Conservation (phyloP, 169 alveolate genomes). For the Plasmodium malariae region DNA sequence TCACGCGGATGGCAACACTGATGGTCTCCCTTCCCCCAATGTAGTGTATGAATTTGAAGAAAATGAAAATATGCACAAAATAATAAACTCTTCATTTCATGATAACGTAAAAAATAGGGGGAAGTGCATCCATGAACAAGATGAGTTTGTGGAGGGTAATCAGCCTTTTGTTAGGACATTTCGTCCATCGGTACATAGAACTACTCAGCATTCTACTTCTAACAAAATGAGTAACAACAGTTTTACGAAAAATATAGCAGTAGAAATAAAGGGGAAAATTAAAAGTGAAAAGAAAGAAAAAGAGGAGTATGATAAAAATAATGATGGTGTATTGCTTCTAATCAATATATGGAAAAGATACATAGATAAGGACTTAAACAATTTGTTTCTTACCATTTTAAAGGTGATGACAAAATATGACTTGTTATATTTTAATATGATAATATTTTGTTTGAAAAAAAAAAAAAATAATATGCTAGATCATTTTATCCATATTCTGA, state of each 20-base stretch:
- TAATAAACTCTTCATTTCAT: no score
- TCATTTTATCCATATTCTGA: slow-evolving; percentile 24
- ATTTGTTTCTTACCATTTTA: slow-evolving; percentile 23
- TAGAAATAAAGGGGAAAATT: neutral
- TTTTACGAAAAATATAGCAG: neutral
- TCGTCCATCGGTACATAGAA: no score
- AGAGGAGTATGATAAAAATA: slow-evolving; percentile 46
- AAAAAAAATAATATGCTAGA: slow-evolving; percentile 59
- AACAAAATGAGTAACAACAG: neutral
- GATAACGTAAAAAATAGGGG: neutral
- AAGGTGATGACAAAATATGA: slow-evolving; percentile 56
- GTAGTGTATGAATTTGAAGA: neutral
- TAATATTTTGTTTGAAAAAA: slow-evolving; percentile 29
- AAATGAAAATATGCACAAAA: neutral
- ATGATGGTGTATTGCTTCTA: slow-evolving; percentile 43
- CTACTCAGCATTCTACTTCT: no score
- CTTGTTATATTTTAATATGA: slow-evolving; percentile 18
- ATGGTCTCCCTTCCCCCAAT: no score
- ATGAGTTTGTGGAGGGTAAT: neutral
- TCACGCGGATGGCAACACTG: neutral
- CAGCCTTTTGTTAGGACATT: no score
- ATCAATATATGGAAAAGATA: slow-evolving; percentile 21
- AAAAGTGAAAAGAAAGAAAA: slow-evolving; percentile 4
- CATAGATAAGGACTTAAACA: slow-evolving; percentile 20
- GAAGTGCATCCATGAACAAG: neutral